Conservation (phyloP, 139 green algal genomes). For the Tetraselmis striata region DNA sequence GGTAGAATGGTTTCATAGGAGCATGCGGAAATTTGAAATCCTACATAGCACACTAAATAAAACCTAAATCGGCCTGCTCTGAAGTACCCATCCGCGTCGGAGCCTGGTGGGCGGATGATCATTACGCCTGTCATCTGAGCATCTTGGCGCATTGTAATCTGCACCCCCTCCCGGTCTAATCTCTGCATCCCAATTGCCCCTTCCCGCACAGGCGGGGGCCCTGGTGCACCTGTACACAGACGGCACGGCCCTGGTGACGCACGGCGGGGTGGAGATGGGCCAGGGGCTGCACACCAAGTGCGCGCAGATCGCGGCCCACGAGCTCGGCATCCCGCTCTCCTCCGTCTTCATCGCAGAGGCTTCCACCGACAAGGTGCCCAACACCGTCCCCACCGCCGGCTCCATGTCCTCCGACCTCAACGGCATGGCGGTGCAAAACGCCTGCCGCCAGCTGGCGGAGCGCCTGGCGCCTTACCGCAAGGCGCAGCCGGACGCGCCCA, state of each 20-base stretch:
- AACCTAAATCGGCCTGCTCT: too few relatives aligned
- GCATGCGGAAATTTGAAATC: too few relatives aligned
- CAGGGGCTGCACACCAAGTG: constrained; percentile 17
- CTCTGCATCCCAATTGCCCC: too few relatives aligned
- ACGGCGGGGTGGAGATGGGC: constrained; percentile 12
- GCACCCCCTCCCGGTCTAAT: too few relatives aligned
- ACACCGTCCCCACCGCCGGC: constrained; percentile 88
- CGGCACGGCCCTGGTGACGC: constrained; percentile 6
- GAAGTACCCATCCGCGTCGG: too few relatives aligned
- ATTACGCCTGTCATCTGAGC: too few relatives aligned
- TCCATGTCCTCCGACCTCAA: constrained; percentile 89
- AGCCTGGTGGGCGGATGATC: too few relatives aligned
- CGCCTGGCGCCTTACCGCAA: constrained; percentile 59
- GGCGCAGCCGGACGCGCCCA: too few relatives aligned
- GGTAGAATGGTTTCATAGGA: too few relatives aligned
- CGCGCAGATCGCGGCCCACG: constrained; percentile 4
- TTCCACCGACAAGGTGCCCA: constrained; percentile 40
- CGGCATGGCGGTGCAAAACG: constrained; percentile 76
- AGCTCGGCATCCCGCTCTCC: constrained; percentile 1
- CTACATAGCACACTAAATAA: too few relatives aligned
- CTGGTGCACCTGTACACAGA: constrained; percentile 12
- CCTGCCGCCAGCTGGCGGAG: constrained; percentile 78
- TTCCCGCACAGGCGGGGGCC: constrained; percentile 38
- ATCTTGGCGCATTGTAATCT: too few relatives aligned
- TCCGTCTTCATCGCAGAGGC: neutral